A percentile compares a stretch with the other conserved stretches of the same genome.
Evolutionary conservation across 1,284 basidiomycete species (phyloP).

Genomic region (Rhodotorula sp.): DNA sequence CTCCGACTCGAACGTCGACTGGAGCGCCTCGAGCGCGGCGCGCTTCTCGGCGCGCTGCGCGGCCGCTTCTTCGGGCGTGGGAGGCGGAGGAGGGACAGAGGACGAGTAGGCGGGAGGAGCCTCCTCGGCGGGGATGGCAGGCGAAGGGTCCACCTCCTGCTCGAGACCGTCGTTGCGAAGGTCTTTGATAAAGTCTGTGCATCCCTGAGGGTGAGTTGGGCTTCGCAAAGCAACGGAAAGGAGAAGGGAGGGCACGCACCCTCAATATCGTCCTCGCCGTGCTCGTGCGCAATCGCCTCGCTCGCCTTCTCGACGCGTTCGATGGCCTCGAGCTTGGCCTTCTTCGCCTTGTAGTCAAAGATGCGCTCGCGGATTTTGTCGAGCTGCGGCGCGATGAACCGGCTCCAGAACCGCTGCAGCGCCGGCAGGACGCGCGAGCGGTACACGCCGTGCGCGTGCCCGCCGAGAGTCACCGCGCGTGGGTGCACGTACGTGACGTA

Average conservation of each 20-base stretch:
- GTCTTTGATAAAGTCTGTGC: slow-evolving; percentile 37
- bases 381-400: slow-evolving; percentile 45
- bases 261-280: slow-evolving; percentile 32
- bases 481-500: slow-evolving; percentile 43
- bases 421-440: slow-evolving; percentile 33
- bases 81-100: slow-evolving; percentile 15
- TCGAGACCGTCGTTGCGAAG: slow-evolving; percentile 27
- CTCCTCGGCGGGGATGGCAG: slow-evolving; percentile 11
- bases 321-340: slow-evolving; percentile 28
- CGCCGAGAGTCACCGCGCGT: slow-evolving; percentile 13
- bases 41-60: slow-evolving; percentile 41
- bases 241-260: slow-evolving; percentile 6
- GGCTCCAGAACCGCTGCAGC: slow-evolving; percentile 41
- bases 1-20: slow-evolving; percentile 42
- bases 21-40: slow-evolving; percentile 37
- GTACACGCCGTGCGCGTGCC: slow-evolving; percentile 24
- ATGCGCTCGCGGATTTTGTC: slow-evolving; percentile 45
- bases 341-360: slow-evolving; percentile 43
- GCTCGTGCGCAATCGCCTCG: slow-evolving; percentile 29
- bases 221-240: background rate
- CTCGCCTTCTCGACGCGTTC: slow-evolving; percentile 37
- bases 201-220: background rate
- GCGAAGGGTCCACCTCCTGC: background rate
- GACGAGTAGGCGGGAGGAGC: slow-evolving; percentile 17
- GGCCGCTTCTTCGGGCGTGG: slow-evolving; percentile 25